phyloP scores from a whole-genome alignment of 2,329 filamentous ascomycete genomes.

The Trichoderma arundinaceum region DNA sequence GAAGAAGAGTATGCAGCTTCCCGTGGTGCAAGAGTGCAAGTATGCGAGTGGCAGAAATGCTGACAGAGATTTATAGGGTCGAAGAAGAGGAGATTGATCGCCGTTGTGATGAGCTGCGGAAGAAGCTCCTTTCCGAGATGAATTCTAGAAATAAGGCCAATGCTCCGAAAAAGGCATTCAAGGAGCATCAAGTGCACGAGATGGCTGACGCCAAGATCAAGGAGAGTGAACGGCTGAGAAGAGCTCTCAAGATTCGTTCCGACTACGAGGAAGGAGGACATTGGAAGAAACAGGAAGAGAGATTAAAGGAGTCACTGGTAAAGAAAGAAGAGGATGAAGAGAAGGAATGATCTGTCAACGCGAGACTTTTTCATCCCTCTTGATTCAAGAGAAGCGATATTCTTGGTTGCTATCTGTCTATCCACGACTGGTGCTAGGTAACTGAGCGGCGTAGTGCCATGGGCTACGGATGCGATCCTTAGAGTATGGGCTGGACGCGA shows the following conservation, averaged over 20 bases:
- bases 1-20: slow-evolving; percentile 71
- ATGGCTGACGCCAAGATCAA: slow-evolving; percentile 94
- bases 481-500: neutral
- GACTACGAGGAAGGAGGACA: slow-evolving; percentile 86
- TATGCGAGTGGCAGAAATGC: slow-evolving; percentile 28
- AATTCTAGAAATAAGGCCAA: slow-evolving; percentile 43
- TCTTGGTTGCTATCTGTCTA: neutral
- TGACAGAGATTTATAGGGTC: slow-evolving; percentile 54
- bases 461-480: neutral
- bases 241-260: slow-evolving; percentile 83
- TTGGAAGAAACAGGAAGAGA: slow-evolving; percentile 83
- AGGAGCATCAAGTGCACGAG: slow-evolving; percentile 94
- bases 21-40: neutral
- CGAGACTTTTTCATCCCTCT: neutral
- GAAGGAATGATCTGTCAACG: slow-evolving; percentile 31
- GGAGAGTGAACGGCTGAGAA: slow-evolving; percentile 87
- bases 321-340: slow-evolving; percentile 44
- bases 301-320: slow-evolving; percentile 54
- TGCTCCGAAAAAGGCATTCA: slow-evolving; percentile 64
- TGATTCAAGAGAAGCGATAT: neutral
- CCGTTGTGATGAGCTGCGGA: slow-evolving; percentile 50
- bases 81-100: slow-evolving; percentile 92
- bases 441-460: neutral
- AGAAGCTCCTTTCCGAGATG: slow-evolving; percentile 50
- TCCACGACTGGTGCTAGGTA: neutral